A percentile compares a stretch with the other conserved stretches of the same genome.
Evolutionary conservation across 2,329 filamentous ascomycete genomes (phyloP).

Genomic region (Ophidiomyces ophidiicola): DNA sequence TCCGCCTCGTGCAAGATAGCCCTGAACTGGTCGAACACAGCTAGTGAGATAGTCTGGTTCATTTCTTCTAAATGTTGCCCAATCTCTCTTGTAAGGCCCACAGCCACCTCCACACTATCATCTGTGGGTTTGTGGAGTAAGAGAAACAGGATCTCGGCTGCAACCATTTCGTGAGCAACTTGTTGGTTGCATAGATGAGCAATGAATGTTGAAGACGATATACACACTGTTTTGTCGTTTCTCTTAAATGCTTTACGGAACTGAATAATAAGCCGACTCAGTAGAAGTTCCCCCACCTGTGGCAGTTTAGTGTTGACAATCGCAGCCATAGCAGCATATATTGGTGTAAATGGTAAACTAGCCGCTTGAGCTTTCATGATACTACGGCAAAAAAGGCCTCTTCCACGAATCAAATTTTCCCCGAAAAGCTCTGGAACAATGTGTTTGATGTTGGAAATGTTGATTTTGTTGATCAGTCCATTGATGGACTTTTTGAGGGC

Average conservation of each 20-base stretch:
- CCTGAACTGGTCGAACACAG: slow-evolving; percentile 90
- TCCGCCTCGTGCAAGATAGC: slow-evolving; percentile 92
- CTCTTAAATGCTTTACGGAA: slow-evolving; percentile 92
- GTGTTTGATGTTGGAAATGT: slow-evolving; percentile 92
- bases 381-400: slow-evolving; percentile 84
- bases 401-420: slow-evolving; percentile 83
- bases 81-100: slow-evolving; percentile 82
- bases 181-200: slow-evolving; percentile 94
- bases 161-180: slow-evolving; percentile 85
- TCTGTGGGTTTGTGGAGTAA: slow-evolving; percentile 91
- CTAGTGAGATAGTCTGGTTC: slow-evolving; percentile 74
- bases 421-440: slow-evolving; percentile 93
- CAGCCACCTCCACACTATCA: slow-evolving; percentile 94
- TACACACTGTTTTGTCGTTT: slow-evolving; percentile 92
- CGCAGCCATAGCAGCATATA: slow-evolving; percentile 89
- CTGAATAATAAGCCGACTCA: slow-evolving; percentile 74
- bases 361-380: slow-evolving; percentile 98
- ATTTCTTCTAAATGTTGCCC: slow-evolving; percentile 93
- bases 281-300: slow-evolving; percentile 79
- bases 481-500: slow-evolving; percentile 98
- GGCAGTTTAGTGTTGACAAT: slow-evolving; percentile 97
- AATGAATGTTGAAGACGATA: slow-evolving; percentile 86
- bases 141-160: slow-evolving; percentile 83
- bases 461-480: slow-evolving; percentile 97
- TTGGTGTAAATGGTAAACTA: slow-evolving; percentile 87